These are phyloP conservation scores for Spiraea crenata DNA, from an alignment of 331 rosid genomes.

Conservation along the genomic window DNA sequence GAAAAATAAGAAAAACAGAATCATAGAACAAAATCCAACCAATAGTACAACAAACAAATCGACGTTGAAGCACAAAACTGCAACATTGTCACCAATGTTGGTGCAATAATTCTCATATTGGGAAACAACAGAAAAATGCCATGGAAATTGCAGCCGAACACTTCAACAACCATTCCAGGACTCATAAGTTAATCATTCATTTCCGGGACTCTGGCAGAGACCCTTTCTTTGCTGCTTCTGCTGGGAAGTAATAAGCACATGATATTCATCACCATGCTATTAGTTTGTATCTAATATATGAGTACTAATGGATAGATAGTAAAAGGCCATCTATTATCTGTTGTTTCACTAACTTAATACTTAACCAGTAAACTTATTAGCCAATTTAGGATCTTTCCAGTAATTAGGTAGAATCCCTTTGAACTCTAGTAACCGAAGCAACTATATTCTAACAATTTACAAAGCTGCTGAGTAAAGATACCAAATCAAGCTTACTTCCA, in stretches of 20 bases:
- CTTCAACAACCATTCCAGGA: constrained; percentile 41
- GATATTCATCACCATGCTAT: not conserved
- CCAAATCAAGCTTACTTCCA: not conserved
- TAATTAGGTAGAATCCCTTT: too few species aligned
- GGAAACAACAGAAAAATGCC: constrained; percentile 51
- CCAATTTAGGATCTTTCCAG: too few species aligned
- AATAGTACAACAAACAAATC: too few species aligned
- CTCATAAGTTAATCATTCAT: constrained; percentile 34
- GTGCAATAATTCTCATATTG: constrained; percentile 48
- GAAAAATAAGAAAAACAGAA: too few species aligned
- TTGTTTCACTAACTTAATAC: too few species aligned
- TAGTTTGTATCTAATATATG: not conserved
- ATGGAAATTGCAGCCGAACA: constrained; percentile 50
- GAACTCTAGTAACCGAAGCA: too few species aligned
- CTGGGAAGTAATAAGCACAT: constrained; percentile 33
- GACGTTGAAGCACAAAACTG: constrained; percentile 17
- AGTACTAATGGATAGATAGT: not conserved
- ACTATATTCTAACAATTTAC: too few species aligned
- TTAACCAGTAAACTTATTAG: too few species aligned
- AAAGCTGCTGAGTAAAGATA: not conserved
- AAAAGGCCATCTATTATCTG: too few species aligned
- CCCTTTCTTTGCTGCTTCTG: constrained; percentile 31
- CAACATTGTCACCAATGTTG: constrained; percentile 28
- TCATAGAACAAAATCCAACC: too few species aligned
- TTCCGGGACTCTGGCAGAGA: constrained; percentile 32